Base-by-base conservation (phyloP, 495 filamentous ascomycete genomes). In the Bryoglossum gracile region DNA sequence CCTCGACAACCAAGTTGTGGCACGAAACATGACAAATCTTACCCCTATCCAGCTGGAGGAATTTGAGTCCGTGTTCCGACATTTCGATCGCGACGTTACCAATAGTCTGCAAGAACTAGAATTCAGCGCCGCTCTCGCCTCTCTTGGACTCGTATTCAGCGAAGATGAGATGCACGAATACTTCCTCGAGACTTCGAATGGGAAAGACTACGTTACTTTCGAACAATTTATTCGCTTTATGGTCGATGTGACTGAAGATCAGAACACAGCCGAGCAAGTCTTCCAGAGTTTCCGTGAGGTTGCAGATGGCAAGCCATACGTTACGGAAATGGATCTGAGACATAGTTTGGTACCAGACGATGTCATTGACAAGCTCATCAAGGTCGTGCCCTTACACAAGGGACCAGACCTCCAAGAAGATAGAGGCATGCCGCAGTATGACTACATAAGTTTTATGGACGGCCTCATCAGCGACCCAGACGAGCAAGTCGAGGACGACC, bases 171-270 rank as follows among this genome's bases (percentile, higher is more conserved):
- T 96, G 94, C 89, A 95, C 60, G 77, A 87, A 25, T 87, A 89
- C 48, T 97, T 94, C 61, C 56, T 80, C 22, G 81, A 84, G 19
- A 89, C 87, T n/a, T 87, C 86, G 48, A 83, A 71, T 22, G 80
- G 82, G 1, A 72, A 75, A 30, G 75, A 80, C 55, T 76, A 82
- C 50, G 92, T 98, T 43, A 91, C 86, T 8, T 98, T 98, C 62
- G 92, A 98, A 68, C 94, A 96, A 65, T 98, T 98, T 62, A 98
- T 98, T 65, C 78, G 85, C 18, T 98, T 97, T 69, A 98, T 98
- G 92, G 92, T 98, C 6, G 87, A 89, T 56, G 91, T 95, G 32
- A 97, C 94, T 0, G 92, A 98, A 65, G 92, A 98, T 60, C 92
- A 98, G 65, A 95, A 97, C 58, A 94, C 89, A 14, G 94, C 92